Base-by-base conservation (phyloP, 2,329 filamentous ascomycete species). In the Chaetomium sp. region DNA sequence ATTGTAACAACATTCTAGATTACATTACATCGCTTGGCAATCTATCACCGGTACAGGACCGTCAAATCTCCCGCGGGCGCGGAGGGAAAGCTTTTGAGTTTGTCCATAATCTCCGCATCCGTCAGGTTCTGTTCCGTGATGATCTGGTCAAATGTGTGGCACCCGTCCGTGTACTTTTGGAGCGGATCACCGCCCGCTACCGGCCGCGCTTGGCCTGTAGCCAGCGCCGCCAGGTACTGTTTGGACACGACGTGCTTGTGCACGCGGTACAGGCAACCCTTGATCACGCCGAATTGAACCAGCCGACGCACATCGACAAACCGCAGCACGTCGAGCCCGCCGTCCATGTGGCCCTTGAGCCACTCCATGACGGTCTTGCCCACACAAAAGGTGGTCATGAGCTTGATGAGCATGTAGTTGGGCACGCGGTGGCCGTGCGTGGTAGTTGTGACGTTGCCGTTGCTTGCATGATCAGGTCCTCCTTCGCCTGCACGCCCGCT, bases 281-380 rank as follows among this genome's bases (percentile, higher is more conserved):
- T 97, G 70, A 97, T 95, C 57, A 96, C 81, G 55, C 92, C 94
- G 66, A 97, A 99, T 57, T 95, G 95, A 60, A 97, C 89, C 60
- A 99, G 86, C 34, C 94, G 86, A 10, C 94, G 84, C 54, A 96
- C 84, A 69, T 99, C 94, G 55, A 99, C 84, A 66, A 86, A 86
- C 10, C 80, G 76, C 7, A 96, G 78, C 41, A 88, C 78, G 56
- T 84, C 78, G 59, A 85, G 77, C 0, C 81, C 82, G 46, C 76
- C 74, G 42, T 86, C 81, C 62, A 84, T 80, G 70, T 95, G 88
- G 36, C 85, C 77, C 56, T 88, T 79, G 62, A 94, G 85, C 89
- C 91, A 97, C 68, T 92, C 88, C 67, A 87, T 87, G 10, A 97
- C 79, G n/a, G 85, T 88, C 51, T 89, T 83, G 40, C 91, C 90